Evolutionary conservation across 2,329 filamentous ascomycete genomes (phyloP), one percentile per base, ranked within the genome.

Genomic region (Pezicula neosporulosa): DNA sequence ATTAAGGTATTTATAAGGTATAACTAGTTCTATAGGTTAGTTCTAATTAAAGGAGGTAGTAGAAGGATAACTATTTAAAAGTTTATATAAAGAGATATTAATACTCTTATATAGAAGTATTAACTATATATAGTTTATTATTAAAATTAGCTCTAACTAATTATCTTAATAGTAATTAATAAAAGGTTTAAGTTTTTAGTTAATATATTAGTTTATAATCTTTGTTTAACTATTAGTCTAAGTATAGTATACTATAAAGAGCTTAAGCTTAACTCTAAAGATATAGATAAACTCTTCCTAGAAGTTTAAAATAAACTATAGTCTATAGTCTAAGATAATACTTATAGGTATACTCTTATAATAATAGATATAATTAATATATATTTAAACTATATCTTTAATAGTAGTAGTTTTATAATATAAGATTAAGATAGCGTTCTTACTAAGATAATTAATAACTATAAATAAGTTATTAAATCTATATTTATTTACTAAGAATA

Each of bases 91-190:
- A 3, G 42, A 41, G n/a, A 49, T 53, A 5, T 37, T 18, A 49
- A 53, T 46, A 38, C 15, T 21, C 5, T 27, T n/a, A 36, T 54
- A 28, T 10, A 44, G 48, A 4, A 50, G 30, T 1, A 43, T 50
- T 7, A 47, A 7, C 21, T 55, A 28, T 30, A 30, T 30, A 30
- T 30, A 30, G 10, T 30, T 30, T 5, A 30, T 30, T 30, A 30
- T 5, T 30, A 28, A 10, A 1, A 62, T 45, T 3, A 56, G 28
- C 21, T 54, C 36, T 2, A 13, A 36, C 52, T 48, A 62, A 21
- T 62, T 54, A 38, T 61, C 50, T 28, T 60, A 43, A 42, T 60
- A 51, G 43, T 59, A 59, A 30, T 55, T 52, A 2, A 57, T 43
- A 37, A 54, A 61, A 2, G 35, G 43, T 0, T 51, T 36, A 5